Evolutionary conservation across 495 filamentous ascomycete species (phyloP), one percentile per base, ranked within the genome.

Genomic region (Xanthoparmelia taractica): DNA sequence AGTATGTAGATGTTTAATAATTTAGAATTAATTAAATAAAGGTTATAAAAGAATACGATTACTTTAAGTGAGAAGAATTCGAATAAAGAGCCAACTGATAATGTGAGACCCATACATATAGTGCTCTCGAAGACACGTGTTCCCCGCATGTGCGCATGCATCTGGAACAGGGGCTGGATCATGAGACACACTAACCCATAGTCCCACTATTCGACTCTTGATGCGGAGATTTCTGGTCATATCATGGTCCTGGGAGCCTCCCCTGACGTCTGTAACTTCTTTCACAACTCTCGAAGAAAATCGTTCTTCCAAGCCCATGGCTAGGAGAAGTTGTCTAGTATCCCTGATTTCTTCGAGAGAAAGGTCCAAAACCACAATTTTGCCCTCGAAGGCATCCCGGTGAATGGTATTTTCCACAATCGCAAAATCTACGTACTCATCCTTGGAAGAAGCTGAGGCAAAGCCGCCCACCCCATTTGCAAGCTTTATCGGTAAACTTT

Each of bases 151-250:
- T n/a, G n/a, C n/a, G n/a, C n/a, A n/a, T n/a, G n/a, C n/a, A n/a
- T n/a, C n/a, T n/a, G n/a, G n/a, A n/a, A n/a, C n/a, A n/a, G n/a
- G n/a, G n/a, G n/a, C n/a, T n/a, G n/a, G n/a, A n/a, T n/a, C n/a
- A n/a, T n/a, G n/a, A n/a, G n/a, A n/a, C n/a, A n/a, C n/a, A n/a
- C n/a, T n/a, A n/a, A n/a, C n/a, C n/a, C n/a, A n/a, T n/a, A n/a
- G n/a, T n/a, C n/a, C n/a, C n/a, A n/a, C n/a, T n/a, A n/a, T n/a
- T n/a, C n/a, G n/a, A 55, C 50, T 55, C 13, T 55, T 55, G 50
- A 55, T 55, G 50, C 50, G 50, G 27, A 55, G 50, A 55, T 33
- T 55, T 31, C 50, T 33, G 50, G 50, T 55, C 50, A 55, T 55
- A 25, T 55, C 50, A 55, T 33, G 50, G 13, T 55, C 50, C 27